Percentiles rank a stretch among this genome's conserved stretches.
phyloP scores from a whole-genome alignment of 164 flowering plant species.

The Umbilicus rupestris region DNA sequence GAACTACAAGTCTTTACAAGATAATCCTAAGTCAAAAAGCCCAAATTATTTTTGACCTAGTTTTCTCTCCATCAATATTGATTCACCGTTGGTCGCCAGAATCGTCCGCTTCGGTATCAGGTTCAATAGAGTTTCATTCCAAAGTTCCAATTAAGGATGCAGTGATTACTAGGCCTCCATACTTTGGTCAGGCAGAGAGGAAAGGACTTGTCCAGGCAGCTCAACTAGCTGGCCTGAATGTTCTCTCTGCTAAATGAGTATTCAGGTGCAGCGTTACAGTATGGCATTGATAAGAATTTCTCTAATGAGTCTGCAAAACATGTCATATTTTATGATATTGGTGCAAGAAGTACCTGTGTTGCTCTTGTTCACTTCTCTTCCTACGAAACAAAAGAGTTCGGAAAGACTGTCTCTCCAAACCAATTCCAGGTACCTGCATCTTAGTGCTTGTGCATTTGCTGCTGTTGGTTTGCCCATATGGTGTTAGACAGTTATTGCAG shows the following conservation, averaged over 20 bases:
- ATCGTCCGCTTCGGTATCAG: too few relatives aligned
- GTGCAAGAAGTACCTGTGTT: constrained; percentile 81
- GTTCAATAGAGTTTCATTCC: too few relatives aligned
- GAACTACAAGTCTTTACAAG: too few relatives aligned
- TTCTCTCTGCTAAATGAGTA: constrained; percentile 77
- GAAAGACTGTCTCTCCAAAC: constrained; percentile 72
- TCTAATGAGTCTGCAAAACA: constrained; percentile 76
- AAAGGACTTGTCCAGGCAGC: constrained; percentile 72
- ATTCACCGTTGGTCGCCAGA: too few relatives aligned
- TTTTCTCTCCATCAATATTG: too few relatives aligned
- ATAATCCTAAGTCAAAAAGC: too few relatives aligned
- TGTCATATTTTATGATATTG: constrained; percentile 89
- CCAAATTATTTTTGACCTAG: too few relatives aligned
- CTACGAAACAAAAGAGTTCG: constrained; percentile 66
- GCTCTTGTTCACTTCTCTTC: constrained; percentile 87
- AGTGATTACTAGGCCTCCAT: constrained; percentile 78
- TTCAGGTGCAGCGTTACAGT: constrained; percentile 91
- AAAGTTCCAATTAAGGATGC: constrained; percentile 58
- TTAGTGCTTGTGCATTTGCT: background rate
- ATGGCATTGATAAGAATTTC: constrained; percentile 96
- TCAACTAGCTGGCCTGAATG: constrained; percentile 77
- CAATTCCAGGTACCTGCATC: constrained; percentile 81
- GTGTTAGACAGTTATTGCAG: background rate
- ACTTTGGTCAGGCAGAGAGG: constrained; percentile 88
- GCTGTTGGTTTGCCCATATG: background rate